phyloP scores from a whole-genome alignment of 345 rosid species.

The Bruguiera gymnorhiza region DNA sequence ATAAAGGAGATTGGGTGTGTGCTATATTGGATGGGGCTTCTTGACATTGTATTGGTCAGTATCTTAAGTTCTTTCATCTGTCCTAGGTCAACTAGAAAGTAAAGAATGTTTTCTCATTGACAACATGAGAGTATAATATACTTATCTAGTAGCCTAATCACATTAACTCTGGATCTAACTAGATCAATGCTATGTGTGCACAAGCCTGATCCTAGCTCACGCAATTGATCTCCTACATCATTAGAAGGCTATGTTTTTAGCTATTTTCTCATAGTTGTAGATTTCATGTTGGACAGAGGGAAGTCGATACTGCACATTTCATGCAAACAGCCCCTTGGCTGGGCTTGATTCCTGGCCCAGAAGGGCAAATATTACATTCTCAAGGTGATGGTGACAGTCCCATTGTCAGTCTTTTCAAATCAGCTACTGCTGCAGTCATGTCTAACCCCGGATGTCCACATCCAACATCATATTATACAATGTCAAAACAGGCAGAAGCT shows the following conservation, averaged over 20 bases:
- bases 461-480: slow-evolving; percentile 79
- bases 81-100: too few relatives aligned
- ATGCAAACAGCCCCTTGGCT: slow-evolving; percentile 98
- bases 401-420: slow-evolving; percentile 77
- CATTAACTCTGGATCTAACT: background rate
- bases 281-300: slow-evolving; percentile 57
- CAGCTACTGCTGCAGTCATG: slow-evolving; percentile 70
- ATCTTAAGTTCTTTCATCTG: slow-evolving; percentile 12
- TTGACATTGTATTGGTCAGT: slow-evolving; percentile 91
- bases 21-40: slow-evolving; percentile 90
- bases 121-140: too few relatives aligned
- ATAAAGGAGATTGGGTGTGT: slow-evolving; percentile 97
- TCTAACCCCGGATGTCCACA: slow-evolving; percentile 71
- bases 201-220: slow-evolving; percentile 5
- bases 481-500: slow-evolving; percentile 99
- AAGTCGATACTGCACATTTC: slow-evolving; percentile 74
- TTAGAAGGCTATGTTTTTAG: slow-evolving; percentile 5
- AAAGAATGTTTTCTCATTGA: too few relatives aligned
- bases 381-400: slow-evolving; percentile 90
- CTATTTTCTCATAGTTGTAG: slow-evolving; percentile 22
- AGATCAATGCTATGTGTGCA: slow-evolving; percentile 5
- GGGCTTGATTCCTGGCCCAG: slow-evolving; percentile 76
- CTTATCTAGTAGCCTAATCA: background rate
- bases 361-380: slow-evolving; percentile 80
- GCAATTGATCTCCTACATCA: slow-evolving; percentile 10